Evolutionary conservation across 1,139 yeast species (phyloP).

Genomic region (Yamadazyma buinensis): DNA sequence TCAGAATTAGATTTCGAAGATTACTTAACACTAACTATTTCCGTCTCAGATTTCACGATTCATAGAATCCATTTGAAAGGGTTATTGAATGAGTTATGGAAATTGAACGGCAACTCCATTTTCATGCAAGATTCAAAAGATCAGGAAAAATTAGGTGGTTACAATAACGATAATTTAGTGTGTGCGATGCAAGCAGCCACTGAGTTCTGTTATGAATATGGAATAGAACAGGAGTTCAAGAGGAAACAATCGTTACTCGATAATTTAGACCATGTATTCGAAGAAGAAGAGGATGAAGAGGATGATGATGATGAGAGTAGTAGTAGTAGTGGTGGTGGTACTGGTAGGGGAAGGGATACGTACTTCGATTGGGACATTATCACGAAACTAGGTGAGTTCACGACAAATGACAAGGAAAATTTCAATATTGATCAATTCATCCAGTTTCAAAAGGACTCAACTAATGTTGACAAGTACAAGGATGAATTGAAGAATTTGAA

Average conservation of each 20-base stretch:
- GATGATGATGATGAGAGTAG: too few species aligned
- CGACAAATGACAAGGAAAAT: conserved; percentile 6
- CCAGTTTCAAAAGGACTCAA: conserved; percentile 11
- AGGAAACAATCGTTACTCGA: too few species aligned
- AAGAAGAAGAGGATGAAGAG: too few species aligned
- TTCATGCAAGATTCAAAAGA: conserved; percentile 2
- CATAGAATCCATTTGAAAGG: conserved; percentile 31
- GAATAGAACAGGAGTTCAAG: conserved; percentile 11
- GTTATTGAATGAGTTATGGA: conserved; percentile 21
- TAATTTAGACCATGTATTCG: too few species aligned
- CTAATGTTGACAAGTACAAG: conserved; percentile 10
- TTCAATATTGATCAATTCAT: conserved; percentile 12
- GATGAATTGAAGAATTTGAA: conserved; percentile 5
- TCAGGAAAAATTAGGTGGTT: conserved; percentile 11
- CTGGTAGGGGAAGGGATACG: too few species aligned
- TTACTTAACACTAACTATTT: conserved; percentile 26
- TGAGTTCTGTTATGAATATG: conserved; percentile 27
- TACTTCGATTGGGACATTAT: too few species aligned
- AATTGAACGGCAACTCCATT: conserved; percentile 9
- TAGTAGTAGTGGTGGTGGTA: too few species aligned
- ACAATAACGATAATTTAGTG: conserved; percentile 27
- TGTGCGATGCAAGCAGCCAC: conserved; percentile 30
- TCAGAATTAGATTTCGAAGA: conserved; percentile 17
- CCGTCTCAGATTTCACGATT: conserved; percentile 33
- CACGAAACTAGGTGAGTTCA: too few species aligned